Conservation (phyloP, 306 rosid genomes). For the Vigna radiata region DNA sequence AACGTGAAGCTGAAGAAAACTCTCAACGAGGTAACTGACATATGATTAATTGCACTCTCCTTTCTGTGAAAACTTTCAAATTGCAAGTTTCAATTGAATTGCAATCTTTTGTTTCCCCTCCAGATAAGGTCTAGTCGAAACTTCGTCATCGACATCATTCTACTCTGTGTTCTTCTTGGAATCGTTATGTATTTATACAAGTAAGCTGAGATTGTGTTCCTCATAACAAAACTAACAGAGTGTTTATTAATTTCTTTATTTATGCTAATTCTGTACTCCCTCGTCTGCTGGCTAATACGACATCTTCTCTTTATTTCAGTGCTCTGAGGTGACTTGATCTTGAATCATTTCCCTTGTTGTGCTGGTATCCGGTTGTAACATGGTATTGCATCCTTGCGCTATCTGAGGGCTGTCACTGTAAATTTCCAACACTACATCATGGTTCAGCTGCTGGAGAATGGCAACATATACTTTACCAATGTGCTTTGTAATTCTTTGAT, state of each 20-base stretch:
- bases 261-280: neutral
- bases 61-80: neutral
- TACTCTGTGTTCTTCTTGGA: slow-evolving; percentile 82
- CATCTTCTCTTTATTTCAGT: slow-evolving; percentile 53
- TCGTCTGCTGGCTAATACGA: neutral
- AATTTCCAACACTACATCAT: slow-evolving; percentile 24
- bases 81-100: slow-evolving; percentile 27
- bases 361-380: neutral
- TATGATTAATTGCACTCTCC: slow-evolving; percentile 18
- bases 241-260: neutral
- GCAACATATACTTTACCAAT: slow-evolving; percentile 34
- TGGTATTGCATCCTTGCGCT: slow-evolving; percentile 40
- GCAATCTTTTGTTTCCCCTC: slow-evolving; percentile 40
- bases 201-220: slow-evolving; percentile 50
- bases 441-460: slow-evolving; percentile 40
- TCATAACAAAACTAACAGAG: neutral
- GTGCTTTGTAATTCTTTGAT: slow-evolving; percentile 33
- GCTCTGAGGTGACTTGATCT: slow-evolving; percentile 55
- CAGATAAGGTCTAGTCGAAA: slow-evolving; percentile 91
- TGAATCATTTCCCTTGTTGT: slow-evolving; percentile 36
- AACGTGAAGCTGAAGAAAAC: slow-evolving; percentile 80
- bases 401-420: slow-evolving; percentile 37
- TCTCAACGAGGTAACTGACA: slow-evolving; percentile 65
- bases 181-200: slow-evolving; percentile 70
- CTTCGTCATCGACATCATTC: slow-evolving; percentile 84